Conservation (phyloP, 768 basidiomycete genomes). For the Sarcodon sp. region DNA sequence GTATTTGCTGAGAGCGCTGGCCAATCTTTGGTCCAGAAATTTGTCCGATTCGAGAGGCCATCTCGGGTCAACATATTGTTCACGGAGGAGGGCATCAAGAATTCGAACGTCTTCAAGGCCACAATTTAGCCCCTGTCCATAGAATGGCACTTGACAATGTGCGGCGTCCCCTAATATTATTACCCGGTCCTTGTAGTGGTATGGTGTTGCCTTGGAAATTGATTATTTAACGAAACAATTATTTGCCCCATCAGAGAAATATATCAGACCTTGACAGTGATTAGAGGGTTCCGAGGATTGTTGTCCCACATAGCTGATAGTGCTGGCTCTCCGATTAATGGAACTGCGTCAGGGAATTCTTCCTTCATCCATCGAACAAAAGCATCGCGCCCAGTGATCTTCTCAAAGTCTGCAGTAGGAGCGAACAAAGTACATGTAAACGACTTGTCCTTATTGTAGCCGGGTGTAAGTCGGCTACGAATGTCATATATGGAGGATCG, state of each 20-base stretch:
- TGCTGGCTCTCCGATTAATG: slow-evolving; percentile 69
- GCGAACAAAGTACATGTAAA: slow-evolving; percentile 97
- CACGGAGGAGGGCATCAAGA: slow-evolving; percentile 59
- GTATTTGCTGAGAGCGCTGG: slow-evolving; percentile 62
- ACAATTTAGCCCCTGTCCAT: slow-evolving; percentile 95
- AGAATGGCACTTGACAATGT: slow-evolving; percentile 98
- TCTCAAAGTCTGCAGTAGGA: slow-evolving; percentile 64
- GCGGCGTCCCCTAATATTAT: slow-evolving; percentile 90
- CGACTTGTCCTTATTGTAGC: slow-evolving; percentile 64
- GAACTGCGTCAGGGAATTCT: slow-evolving; percentile 83
- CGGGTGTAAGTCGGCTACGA: slow-evolving; percentile 6
- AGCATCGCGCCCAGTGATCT: slow-evolving; percentile 41
- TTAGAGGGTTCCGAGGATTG: slow-evolving; percentile 83
- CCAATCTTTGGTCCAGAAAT: slow-evolving; percentile 42
- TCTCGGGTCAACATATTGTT: slow-evolving; percentile 49
- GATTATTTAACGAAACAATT: slow-evolving; percentile 4
- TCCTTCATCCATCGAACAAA: slow-evolving; percentile 65
- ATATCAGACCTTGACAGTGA: slow-evolving; percentile 74
- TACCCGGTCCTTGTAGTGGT: slow-evolving; percentile 82
- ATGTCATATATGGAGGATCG: slow-evolving; percentile 12
- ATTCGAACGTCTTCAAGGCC: slow-evolving; percentile 96
- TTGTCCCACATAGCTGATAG: slow-evolving; percentile 66
- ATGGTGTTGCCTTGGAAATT: slow-evolving; percentile 56
- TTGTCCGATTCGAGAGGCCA: slow-evolving; percentile 19
- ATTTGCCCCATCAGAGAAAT: slow-evolving; percentile 6